A percentile compares a stretch with the other conserved stretches of the same genome.
phyloP scores from a whole-genome alignment of 495 filamentous ascomycete genomes.

The Hypomontagnella monticulosa region DNA sequence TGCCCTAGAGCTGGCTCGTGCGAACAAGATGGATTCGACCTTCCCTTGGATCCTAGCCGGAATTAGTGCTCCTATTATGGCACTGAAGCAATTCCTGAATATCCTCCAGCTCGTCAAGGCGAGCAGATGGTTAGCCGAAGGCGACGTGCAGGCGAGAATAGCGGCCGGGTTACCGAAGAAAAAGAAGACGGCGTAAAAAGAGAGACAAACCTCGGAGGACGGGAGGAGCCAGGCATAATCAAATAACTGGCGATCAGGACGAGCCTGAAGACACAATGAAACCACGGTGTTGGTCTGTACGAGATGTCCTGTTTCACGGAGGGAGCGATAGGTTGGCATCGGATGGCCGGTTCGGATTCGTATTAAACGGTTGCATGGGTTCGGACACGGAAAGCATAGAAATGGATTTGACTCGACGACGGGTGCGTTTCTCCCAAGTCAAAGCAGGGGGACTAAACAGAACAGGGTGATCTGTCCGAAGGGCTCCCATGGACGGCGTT shows the following conservation, averaged over 20 bases:
- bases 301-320: conserved; percentile 28
- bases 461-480: conserved; percentile 15
- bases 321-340: conserved; percentile 20
- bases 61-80: conserved; percentile 87
- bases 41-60: conserved; percentile 88
- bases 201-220: not conserved
- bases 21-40: conserved; percentile 83
- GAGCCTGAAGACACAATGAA: conserved; percentile 1
- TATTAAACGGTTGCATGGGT: conserved; percentile 36
- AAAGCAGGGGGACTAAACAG: conserved; percentile 6
- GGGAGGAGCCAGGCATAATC: not conserved
- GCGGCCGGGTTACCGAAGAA: conserved; percentile 59
- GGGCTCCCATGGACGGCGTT: conserved; percentile 10
- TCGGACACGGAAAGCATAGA: conserved; percentile 37
- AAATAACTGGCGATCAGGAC: conserved; percentile 1
- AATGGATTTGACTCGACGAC: conserved; percentile 22
- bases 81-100: conserved; percentile 91
- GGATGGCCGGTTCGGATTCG: conserved; percentile 14
- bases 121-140: conserved; percentile 89
- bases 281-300: conserved; percentile 29
- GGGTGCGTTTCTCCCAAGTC: conserved; percentile 6
- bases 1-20: conserved; percentile 88
- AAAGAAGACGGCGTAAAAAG: conserved; percentile 43
- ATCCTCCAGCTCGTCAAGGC: conserved; percentile 95
- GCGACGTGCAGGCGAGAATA: conserved; percentile 71